These are phyloP conservation scores for Rusavskia elegans DNA, from an alignment of 495 filamentous ascomycete genomes.

Conservation along the genomic window DNA sequence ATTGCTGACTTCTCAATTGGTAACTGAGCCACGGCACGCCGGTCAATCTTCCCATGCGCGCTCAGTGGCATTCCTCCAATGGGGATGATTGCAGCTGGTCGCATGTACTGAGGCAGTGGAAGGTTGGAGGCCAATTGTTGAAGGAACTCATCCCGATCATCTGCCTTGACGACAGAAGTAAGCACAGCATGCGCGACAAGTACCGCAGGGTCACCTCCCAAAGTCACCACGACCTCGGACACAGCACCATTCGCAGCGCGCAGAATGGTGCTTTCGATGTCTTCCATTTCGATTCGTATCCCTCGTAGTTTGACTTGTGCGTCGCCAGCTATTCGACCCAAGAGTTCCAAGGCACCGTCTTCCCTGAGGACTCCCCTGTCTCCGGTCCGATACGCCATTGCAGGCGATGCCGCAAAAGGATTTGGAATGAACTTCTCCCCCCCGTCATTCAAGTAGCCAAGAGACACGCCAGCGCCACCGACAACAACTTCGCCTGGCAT, in stretches of 20 bases:
- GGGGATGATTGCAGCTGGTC: constrained; percentile 2
- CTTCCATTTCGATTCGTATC: constrained; percentile 60
- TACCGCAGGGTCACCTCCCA: neutral
- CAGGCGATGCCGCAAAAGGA: constrained; percentile 20
- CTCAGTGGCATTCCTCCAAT: neutral
- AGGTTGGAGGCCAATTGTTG: neutral
- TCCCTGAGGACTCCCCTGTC: too few relatives aligned
- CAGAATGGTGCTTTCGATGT: constrained; percentile 42
- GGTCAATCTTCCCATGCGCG: neutral
- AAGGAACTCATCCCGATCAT: neutral
- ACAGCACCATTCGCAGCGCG: constrained; percentile 17
- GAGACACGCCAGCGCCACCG: constrained; percentile 63
- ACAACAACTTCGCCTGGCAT: constrained; percentile 68
- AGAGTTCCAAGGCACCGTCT: constrained; percentile 54
- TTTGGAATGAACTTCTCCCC: constrained; percentile 56
- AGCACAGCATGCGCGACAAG: constrained; percentile 4
- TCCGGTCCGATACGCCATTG: too few relatives aligned
- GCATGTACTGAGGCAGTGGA: constrained; percentile 11
- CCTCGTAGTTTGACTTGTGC: constrained; percentile 72
- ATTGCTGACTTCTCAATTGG: neutral
- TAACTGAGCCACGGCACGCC: too few relatives aligned
- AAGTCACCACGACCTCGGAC: constrained; percentile 8
- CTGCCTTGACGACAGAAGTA: neutral
- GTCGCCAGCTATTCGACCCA: constrained; percentile 60
- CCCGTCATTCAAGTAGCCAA: constrained; percentile 66